Base-by-base conservation (phyloP, 1,284 basidiomycete genomes). In the Fomitopsis betulina region DNA sequence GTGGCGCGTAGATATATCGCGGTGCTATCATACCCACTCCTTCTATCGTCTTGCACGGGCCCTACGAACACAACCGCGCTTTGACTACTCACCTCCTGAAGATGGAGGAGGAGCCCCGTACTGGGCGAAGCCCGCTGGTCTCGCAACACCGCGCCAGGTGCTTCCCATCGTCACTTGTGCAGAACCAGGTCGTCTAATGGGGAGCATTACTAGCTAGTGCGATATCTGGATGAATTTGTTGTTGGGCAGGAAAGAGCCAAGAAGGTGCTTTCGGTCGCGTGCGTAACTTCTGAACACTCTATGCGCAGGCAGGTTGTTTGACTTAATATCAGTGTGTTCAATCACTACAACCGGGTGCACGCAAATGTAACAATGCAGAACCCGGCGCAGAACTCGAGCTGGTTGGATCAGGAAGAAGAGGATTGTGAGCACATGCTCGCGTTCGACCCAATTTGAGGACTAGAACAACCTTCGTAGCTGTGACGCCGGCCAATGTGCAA, bases 221-320 rank as follows among this genome's bases (percentile, higher is more conserved):
- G 88, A 68, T 94, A 94, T 72, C 81, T 97, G 32, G 89, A 94
- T 65, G 85, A 92, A 67, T 96, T 90, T 69, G 87, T 98, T n/a
- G 83, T 98, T 13, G 95, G 96, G 2, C 96, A 98, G 71, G 90
- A 93, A 62, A 82, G 81, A 61, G 95, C 96, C 3, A 98, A 98
- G 81, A 94, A 94, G 70, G 89, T 93, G 10, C 81, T 98, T 19
- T 93, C 93, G 33, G 96, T 75, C 27, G 73, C 72, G 72, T 75
- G 61, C 63, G 63, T 68, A 51, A 42, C 25, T 47, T 5, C 45
- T 35, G 19, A 21, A 38, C 32, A 32, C 50, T 4, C 30, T 32
- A 19, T 15, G 7, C 7, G 5, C 15, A 49, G 23, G 25, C 45
- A 15, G 33, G 54, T 59, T 58, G 47, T 38, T 56, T 30, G 60